Evolutionary conservation across 805 yeast genomes (phyloP), one percentile per base, ranked within the genome.

Genomic region (Yamadazyma takamatsuzukensis): DNA sequence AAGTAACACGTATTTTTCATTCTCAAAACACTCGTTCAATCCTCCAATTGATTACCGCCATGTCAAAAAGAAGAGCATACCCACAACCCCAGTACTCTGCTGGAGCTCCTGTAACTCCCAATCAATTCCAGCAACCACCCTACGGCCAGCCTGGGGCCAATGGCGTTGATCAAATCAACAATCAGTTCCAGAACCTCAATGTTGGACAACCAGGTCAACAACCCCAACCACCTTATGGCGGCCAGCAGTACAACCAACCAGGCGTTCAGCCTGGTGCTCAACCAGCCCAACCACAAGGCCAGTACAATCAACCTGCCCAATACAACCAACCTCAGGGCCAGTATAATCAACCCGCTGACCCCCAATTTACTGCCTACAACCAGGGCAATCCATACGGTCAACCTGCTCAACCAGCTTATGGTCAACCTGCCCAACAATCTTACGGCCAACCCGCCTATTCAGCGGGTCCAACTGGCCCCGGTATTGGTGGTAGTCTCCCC

Each of bases 81-180:
- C 72, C 72, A 47, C 64, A 61, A 43, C 72, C 72, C 12, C 72
- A 64, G 44, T 66, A 66, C 47, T 56, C 64, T 27, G 44, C 54
- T 18, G 48, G 49, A 24, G 45, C 53, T 12, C 51, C 45, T 12
- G 21, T 28, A 11, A 23, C 21, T 23, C 38, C 27, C 4, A 19
- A 18, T 21, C 34, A 34, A 27, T 34, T 7, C 8, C 44, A 37
- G 30, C 46, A 39, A 39, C 40, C 43, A 39, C 47, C 21, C n/a
- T 56, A 57, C 34, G 65, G 63, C 7, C n/a, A n/a, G n/a, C n/a
- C n/a, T n/a, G n/a, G n/a, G n/a, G n/a, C n/a, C n/a, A n/a, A n/a
- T n/a, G n/a, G n/a, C n/a, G 51, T 50, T 17, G 63, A 56, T 33
- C 68, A 60, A 44, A 44, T 59, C 34, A 51, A 49, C 31, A 53